A percentile compares a stretch with the other conserved stretches of the same genome.
Evolutionary conservation across 495 filamentous ascomycete genomes (phyloP).

Genomic region (Aspergillus bertholletiae): DNA sequence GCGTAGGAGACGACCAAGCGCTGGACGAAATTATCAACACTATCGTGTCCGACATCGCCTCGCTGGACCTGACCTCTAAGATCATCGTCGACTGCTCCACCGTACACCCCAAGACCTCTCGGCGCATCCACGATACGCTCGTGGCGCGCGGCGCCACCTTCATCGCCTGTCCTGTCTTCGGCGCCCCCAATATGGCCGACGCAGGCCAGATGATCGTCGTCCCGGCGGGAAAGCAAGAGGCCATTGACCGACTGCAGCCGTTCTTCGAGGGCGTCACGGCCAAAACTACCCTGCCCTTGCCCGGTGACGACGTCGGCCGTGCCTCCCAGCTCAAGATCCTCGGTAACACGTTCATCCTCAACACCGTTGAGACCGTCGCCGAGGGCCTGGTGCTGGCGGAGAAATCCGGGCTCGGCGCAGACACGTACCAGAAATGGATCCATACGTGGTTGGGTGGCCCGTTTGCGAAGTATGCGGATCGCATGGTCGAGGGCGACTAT

Average conservation of each 20-base stretch:
- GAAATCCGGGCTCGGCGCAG: conserved; percentile 70
- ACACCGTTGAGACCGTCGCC: conserved; percentile 74
- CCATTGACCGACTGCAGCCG: conserved; percentile 62
- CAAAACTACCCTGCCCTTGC: conserved; percentile 59
- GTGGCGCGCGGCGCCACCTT: conserved; percentile 61
- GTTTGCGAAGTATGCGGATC: conserved; percentile 63
- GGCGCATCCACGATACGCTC: conserved; percentile 54
- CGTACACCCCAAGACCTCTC: conserved; percentile 79
- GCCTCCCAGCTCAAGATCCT: conserved; percentile 65
- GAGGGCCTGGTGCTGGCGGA: conserved; percentile 78
- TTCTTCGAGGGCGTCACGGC: conserved; percentile 79
- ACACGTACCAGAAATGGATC: conserved; percentile 63
- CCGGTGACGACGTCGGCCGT: conserved; percentile 30
- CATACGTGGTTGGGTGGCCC: conserved; percentile 56
- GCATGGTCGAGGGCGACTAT: conserved; percentile 77
- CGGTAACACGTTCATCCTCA: conserved; percentile 83
- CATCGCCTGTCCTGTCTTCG: conserved; percentile 79
- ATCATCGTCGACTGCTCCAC: conserved; percentile 80
- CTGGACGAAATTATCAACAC: conserved; percentile 54
- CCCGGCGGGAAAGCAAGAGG: conserved; percentile 60
- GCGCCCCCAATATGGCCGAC: conserved; percentile 75
- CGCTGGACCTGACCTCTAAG: conserved; percentile 39
- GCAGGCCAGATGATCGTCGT: conserved; percentile 72
- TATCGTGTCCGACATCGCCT: conserved; percentile 36
- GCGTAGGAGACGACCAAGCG: conserved; percentile 75